These are phyloP conservation scores for Colletotrichum tabaci DNA, from an alignment of 2,329 filamentous ascomycete genomes.

Conservation along the genomic window DNA sequence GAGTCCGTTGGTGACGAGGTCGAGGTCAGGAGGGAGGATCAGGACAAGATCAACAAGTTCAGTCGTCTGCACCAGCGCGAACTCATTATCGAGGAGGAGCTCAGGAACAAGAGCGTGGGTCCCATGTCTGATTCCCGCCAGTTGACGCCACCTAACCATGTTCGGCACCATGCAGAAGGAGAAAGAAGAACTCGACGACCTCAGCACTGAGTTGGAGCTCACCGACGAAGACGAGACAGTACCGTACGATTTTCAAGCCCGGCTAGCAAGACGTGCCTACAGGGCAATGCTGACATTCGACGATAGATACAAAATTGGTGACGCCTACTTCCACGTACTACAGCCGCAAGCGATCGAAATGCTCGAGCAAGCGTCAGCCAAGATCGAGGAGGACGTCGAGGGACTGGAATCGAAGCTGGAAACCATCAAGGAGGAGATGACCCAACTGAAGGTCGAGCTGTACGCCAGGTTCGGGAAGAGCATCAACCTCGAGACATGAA, in stretches of 20 bases:
- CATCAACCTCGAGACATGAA: conserved; percentile 94
- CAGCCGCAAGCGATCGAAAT: conserved; percentile 90
- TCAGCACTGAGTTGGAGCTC: conserved; percentile 91
- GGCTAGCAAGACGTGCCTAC: neutral
- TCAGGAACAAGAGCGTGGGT: conserved; percentile 83
- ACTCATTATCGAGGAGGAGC: conserved; percentile 81
- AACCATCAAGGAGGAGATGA: conserved; percentile 87
- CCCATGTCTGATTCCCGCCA: fast-evolving
- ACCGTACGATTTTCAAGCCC: conserved; percentile 70
- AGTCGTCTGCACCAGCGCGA: conserved; percentile 93
- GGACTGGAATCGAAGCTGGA: conserved; percentile 83
- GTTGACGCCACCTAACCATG: conserved; percentile 37
- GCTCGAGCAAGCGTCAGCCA: conserved; percentile 78
- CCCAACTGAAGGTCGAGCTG: conserved; percentile 88
- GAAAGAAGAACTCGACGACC: conserved; percentile 96
- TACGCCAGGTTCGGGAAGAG: conserved; percentile 96
- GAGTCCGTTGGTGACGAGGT: conserved; percentile 83
- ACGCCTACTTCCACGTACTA: conserved; percentile 91
- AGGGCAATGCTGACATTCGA: neutral
- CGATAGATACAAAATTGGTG: conserved; percentile 92
- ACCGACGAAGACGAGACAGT: conserved; percentile 95
- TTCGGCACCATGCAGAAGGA: conserved; percentile 78
- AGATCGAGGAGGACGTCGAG: conserved; percentile 83
- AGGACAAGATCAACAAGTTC: conserved; percentile 99
- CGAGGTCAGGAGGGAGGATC: conserved; percentile 95